Conservation (phyloP, 2,329 filamentous ascomycete genomes). For the Bisporella sp. region DNA sequence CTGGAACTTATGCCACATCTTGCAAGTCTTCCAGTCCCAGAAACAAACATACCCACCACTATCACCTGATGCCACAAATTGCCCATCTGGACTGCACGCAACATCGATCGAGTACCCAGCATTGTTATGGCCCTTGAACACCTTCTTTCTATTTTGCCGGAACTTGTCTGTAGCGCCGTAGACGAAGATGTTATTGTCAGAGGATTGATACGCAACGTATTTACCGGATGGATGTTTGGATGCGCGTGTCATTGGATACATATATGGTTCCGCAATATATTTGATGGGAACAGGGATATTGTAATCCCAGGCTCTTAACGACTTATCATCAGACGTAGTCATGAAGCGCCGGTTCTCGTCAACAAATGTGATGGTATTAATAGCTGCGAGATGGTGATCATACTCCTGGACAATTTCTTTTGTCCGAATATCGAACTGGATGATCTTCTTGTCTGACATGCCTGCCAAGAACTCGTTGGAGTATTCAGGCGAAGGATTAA, state of each 20-base stretch:
- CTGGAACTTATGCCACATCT: slow-evolving; percentile 96
- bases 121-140: slow-evolving; percentile 91
- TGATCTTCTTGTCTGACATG: slow-evolving; percentile 98
- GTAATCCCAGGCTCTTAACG: slow-evolving; percentile 94
- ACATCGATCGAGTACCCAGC: slow-evolving; percentile 90
- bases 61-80: slow-evolving; percentile 84
- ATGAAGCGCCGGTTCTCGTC: slow-evolving; percentile 94
- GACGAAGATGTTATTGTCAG: slow-evolving; percentile 94
- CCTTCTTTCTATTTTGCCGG: slow-evolving; percentile 95
- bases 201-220: slow-evolving; percentile 87
- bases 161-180: slow-evolving; percentile 95
- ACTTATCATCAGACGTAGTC: slow-evolving; percentile 96
- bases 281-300: slow-evolving; percentile 98
- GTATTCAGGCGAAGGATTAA: slow-evolving; percentile 74
- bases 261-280: slow-evolving; percentile 94
- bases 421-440: slow-evolving; percentile 87
- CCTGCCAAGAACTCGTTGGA: slow-evolving; percentile 89
- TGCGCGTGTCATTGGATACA: slow-evolving; percentile 91
- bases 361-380: slow-evolving; percentile 96
- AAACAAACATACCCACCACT: slow-evolving; percentile 86
- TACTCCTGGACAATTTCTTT: slow-evolving; percentile 88
- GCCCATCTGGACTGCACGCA: slow-evolving; percentile 81
- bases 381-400: slow-evolving; percentile 93
- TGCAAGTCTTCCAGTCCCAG: slow-evolving; percentile 99
- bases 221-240: slow-evolving; percentile 83